Percentiles rank a stretch among this genome's conserved stretches.
Evolutionary conservation across 306 rosid genomes (phyloP).

Genomic region (Dryas drummondii): DNA sequence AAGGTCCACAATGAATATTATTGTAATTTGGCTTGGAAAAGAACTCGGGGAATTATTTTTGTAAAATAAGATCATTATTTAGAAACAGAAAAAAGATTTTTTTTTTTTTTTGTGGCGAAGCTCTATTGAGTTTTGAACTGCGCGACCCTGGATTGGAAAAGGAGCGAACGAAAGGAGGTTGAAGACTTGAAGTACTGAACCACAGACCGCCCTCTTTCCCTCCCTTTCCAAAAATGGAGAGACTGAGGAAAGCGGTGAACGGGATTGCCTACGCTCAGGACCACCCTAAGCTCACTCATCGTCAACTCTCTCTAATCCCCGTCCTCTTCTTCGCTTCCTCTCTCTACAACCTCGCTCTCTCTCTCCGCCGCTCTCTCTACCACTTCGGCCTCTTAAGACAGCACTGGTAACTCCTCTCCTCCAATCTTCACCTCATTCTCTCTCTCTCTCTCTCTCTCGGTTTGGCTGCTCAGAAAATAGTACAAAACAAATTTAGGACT

Average conservation of each 20-base stretch:
- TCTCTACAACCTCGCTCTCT: conserved; percentile 58
- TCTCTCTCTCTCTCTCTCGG: not conserved
- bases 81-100: no score
- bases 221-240: conserved; percentile 49
- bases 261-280: conserved; percentile 63
- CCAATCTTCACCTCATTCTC: not conserved
- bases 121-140: no score
- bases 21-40: no score
- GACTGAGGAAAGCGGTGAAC: conserved; percentile 48
- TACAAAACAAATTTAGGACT: not conserved
- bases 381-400: conserved; percentile 35
- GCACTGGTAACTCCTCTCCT: conserved; percentile 45
- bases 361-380: conserved; percentile 63
- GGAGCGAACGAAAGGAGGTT: not conserved
- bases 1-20: no score
- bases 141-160: no score
- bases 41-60: no score
- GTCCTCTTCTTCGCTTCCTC: conserved; percentile 61
- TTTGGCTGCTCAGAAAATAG: conserved; percentile 15
- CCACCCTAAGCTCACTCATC: conserved; percentile 43
- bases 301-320: conserved; percentile 56
- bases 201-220: not conserved
- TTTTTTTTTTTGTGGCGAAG: no score
- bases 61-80: no score
- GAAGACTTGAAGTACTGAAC: not conserved